Conservation (phyloP, 1,284 basidiomycete genomes). For the Ganoderma lingzhi region DNA sequence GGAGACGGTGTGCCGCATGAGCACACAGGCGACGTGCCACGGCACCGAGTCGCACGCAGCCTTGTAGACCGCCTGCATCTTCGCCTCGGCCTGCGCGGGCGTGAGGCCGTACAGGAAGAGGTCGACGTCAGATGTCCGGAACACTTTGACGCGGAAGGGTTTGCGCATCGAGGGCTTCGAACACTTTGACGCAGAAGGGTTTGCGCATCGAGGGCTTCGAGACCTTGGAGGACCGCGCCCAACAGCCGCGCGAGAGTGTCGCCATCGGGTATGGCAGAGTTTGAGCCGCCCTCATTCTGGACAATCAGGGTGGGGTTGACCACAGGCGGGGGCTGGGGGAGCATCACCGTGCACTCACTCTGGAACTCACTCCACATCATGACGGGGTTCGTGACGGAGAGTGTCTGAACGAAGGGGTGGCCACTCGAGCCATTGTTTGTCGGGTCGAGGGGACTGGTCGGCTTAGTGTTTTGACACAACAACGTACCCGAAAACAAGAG, state of each 20-base stretch:
- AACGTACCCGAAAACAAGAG: conserved; percentile 40
- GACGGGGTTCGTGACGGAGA: conserved; percentile 33
- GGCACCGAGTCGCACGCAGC: conserved; percentile 68
- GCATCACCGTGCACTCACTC: conserved; percentile 28
- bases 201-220: conserved; percentile 64
- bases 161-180: conserved; percentile 64
- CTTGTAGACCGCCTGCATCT: conserved; percentile 64
- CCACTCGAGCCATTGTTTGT: conserved; percentile 30
- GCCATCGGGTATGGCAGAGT: too few species aligned
- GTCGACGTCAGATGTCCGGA: conserved; percentile 69
- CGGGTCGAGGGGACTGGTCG: conserved; percentile 14
- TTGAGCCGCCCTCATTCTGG: conserved; percentile 24
- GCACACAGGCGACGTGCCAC: conserved; percentile 70
- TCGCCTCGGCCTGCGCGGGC: conserved; percentile 62
- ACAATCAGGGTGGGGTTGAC: conserved; percentile 22
- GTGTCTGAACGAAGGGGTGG: conserved; percentile 45
- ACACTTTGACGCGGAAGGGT: conserved; percentile 59
- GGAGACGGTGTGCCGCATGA: conserved; percentile 68
- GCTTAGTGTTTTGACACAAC: background rate
- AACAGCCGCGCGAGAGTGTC: too few species aligned
- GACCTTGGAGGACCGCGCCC: conserved; percentile 49
- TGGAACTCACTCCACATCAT: conserved; percentile 34
- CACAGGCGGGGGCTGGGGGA: conserved; percentile 24
- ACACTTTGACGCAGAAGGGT: conserved; percentile 59
- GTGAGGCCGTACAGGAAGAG: conserved; percentile 67